These are phyloP conservation scores for Colletotrichum noveboracense DNA, from an alignment of 2,329 filamentous ascomycete genomes.

Conservation along the genomic window DNA sequence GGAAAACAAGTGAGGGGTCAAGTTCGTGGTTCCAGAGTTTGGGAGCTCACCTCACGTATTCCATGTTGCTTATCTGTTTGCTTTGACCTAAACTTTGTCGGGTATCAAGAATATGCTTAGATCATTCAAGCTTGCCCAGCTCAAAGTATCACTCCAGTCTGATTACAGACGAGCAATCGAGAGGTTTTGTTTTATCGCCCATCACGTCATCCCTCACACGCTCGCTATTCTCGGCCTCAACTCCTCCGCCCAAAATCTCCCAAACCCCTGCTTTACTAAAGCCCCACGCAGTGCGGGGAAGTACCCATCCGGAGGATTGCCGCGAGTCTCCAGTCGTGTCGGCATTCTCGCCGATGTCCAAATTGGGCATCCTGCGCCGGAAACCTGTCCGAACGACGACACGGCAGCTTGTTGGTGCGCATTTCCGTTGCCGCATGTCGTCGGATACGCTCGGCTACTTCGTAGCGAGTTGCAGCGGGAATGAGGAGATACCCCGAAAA, in stretches of 20 bases:
- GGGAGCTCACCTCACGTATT: conserved; percentile 25
- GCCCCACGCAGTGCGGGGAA: conserved; percentile 7
- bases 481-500: background rate
- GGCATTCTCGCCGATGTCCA: conserved; percentile 12
- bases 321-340: background rate
- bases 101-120: rapidly evolving
- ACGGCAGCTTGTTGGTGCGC: background rate
- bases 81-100: background rate
- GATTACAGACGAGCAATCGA: background rate
- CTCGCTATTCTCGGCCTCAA: background rate
- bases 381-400: background rate
- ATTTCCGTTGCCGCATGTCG: background rate
- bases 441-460: background rate
- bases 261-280: background rate
- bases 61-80: conserved; percentile 4
- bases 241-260: background rate
- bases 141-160: background rate
- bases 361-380: background rate
- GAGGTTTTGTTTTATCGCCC: background rate
- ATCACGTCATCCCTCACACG: background rate
- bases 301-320: background rate
- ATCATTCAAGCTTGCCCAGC: background rate
- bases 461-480: background rate
- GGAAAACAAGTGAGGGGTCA: background rate
- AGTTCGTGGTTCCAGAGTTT: background rate